Base-by-base conservation (phyloP, 1,139 yeast genomes). In the Fermentozyma sake region DNA sequence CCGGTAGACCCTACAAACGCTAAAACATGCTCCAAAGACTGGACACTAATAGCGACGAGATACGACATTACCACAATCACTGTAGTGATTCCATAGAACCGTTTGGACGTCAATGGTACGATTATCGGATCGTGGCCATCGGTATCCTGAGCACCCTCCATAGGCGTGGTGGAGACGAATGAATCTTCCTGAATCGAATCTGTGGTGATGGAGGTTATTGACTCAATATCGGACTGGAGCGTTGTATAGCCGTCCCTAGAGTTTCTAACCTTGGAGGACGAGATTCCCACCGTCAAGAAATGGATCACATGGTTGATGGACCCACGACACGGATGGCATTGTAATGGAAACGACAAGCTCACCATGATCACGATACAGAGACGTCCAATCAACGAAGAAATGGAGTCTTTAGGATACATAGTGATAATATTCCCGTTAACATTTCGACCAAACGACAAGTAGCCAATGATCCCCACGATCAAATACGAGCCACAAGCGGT, bases 1-100 rank as follows among this genome's bases (percentile, higher is more conserved):
- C 97, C 97, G 0, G 96, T 89, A 3, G 95, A 81, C 2, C 97
- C 97, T 5, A 89, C 96, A 55, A 89, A 77, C 4, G 96, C 95
- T 37, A 89, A 66, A 20, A 91, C 94, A 32, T 76, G 79, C 28
- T 87, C 96, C 41, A 89, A 69, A 0, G 95, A 85, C 1, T 72
- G 67, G 5, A 89, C 93, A 1, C 79, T 58, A 20, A 82, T 66
- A 0, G 97, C 95, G n/a, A 85, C 71, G 12, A 76, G 38, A 47
- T 82, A 86, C 16, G 94, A 76, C 14, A 67, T 51, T 0, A 72
- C 26, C 16, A 89, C 72, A 21, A 89, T 79, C 1, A 61, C 41
- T 0, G 79, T 46, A 0, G 97, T 89, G 30, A 87, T 73, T n/a
- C 68, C 44, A 33, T 74, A 61, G 50, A 85, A 82, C 34, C 67